phyloP scores from a whole-genome alignment of 1,284 basidiomycete species.

The Pholiota adiposa region DNA sequence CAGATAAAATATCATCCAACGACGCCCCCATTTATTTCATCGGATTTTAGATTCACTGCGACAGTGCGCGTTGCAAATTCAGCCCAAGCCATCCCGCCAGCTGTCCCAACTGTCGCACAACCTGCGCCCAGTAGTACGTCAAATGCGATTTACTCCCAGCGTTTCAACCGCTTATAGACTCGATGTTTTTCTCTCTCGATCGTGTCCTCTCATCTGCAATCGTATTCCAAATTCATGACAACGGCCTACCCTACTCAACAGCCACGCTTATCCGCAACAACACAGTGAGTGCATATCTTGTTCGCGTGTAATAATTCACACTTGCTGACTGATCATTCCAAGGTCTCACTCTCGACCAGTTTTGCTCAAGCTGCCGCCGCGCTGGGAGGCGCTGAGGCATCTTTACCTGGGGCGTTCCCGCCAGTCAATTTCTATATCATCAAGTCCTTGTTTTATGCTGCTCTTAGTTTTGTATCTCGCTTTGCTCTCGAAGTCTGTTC shows the following conservation, averaged over 20 bases:
- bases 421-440: not conserved
- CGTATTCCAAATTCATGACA: too few relatives aligned
- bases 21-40: not conserved
- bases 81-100: constrained; percentile 48
- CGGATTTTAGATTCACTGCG: constrained; percentile 36
- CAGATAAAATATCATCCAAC: not conserved
- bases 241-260: not conserved
- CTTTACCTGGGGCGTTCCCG: too few relatives aligned
- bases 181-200: not conserved
- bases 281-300: not conserved
- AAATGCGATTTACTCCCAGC: not conserved
- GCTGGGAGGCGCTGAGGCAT: not conserved
- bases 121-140: constrained; percentile 54
- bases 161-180: not conserved
- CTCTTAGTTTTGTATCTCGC: not conserved
- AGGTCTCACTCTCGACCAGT: not conserved
- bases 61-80: constrained; percentile 46
- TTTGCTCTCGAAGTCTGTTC: not conserved
- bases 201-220: not conserved
- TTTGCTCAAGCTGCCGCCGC: constrained; percentile 3
- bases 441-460: not conserved
- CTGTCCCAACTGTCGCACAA: constrained; percentile 47
- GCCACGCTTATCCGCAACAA: not conserved
- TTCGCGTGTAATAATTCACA: not conserved
- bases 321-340: not conserved